A percentile compares a stretch with the other conserved stretches of the same genome.
Conservation (phyloP, 768 basidiomycete species). For the Tricholoma hemisulphureum region DNA sequence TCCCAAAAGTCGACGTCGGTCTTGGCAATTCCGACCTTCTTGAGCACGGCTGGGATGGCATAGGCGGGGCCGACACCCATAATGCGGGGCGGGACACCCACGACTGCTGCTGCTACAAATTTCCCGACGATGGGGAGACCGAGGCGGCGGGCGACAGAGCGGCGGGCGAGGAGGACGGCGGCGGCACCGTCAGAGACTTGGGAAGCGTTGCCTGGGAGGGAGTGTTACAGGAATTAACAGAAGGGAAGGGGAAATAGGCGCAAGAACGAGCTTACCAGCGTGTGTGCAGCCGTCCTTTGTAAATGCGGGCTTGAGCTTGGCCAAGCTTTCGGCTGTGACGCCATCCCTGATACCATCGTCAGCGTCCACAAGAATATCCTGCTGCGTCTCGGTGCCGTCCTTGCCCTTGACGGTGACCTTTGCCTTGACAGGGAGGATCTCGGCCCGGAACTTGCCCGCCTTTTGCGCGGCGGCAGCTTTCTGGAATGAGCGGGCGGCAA, state of each 20-base stretch:
- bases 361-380: slow-evolving; percentile 65
- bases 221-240: too few relatives aligned
- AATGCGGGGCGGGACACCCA: slow-evolving; percentile 83
- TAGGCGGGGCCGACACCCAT: slow-evolving; percentile 93
- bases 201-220: slow-evolving; percentile 64
- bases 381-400: slow-evolving; percentile 70
- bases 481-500: slow-evolving; percentile 81
- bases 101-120: slow-evolving; percentile 64
- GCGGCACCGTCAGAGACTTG: slow-evolving; percentile 94
- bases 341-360: slow-evolving; percentile 90
- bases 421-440: slow-evolving; percentile 80
- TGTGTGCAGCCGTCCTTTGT: slow-evolving; percentile 72
- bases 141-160: slow-evolving; percentile 77
- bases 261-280: slow-evolving; percentile 32
- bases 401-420: slow-evolving; percentile 38
- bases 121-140: slow-evolving; percentile 88
- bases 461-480: slow-evolving; percentile 81
- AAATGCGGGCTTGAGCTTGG: slow-evolving; percentile 85
- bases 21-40: slow-evolving; percentile 59
- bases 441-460: slow-evolving; percentile 76
- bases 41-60: slow-evolving; percentile 62
- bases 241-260: too few relatives aligned
- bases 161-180: slow-evolving; percentile 79
- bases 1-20: slow-evolving; percentile 88
- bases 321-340: slow-evolving; percentile 73